Evolutionary conservation across 495 filamentous ascomycete genomes (phyloP).

Genomic region (Neurospora sp.): DNA sequence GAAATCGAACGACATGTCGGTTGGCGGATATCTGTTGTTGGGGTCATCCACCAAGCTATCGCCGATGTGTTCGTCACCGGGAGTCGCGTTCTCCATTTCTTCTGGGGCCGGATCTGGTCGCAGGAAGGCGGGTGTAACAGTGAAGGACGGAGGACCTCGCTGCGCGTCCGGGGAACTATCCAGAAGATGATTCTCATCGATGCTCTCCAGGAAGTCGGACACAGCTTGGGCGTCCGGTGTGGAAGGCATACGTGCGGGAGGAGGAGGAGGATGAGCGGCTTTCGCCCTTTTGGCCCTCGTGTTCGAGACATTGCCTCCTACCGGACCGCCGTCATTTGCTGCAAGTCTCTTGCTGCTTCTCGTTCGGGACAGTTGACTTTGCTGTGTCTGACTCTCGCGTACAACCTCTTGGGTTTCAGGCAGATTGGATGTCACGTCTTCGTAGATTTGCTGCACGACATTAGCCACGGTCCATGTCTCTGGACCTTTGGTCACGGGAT

Average conservation of each 20-base stretch:
- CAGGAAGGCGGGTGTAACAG: not conserved
- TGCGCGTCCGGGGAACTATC: not conserved
- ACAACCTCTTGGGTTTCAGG: constrained; percentile 11
- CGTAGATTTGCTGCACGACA: constrained; percentile 11
- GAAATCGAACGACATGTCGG: not conserved
- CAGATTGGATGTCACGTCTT: constrained; percentile 7
- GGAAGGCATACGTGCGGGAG: not conserved
- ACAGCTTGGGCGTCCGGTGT: not conserved
- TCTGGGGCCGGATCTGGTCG: not conserved
- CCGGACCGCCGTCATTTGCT: not conserved
- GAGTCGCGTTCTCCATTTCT: not conserved
- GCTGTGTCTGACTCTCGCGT: constrained; percentile 9
- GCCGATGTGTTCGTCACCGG: not conserved
- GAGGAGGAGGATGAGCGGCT: not conserved
- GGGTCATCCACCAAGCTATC: not conserved
- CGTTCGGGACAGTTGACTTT: not conserved
- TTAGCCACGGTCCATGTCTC: not conserved
- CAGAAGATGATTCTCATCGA: not conserved
- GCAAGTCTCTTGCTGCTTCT: not conserved
- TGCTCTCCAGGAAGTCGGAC: not conserved
- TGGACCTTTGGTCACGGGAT: not conserved
- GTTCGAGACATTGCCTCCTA: not conserved
- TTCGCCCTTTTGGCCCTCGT: not conserved
- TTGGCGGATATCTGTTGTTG: not conserved
- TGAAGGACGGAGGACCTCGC: not conserved